These are phyloP conservation scores for Aurifilum marmelostoma DNA, from an alignment of 2,329 filamentous ascomycete genomes.

Conservation along the genomic window DNA sequence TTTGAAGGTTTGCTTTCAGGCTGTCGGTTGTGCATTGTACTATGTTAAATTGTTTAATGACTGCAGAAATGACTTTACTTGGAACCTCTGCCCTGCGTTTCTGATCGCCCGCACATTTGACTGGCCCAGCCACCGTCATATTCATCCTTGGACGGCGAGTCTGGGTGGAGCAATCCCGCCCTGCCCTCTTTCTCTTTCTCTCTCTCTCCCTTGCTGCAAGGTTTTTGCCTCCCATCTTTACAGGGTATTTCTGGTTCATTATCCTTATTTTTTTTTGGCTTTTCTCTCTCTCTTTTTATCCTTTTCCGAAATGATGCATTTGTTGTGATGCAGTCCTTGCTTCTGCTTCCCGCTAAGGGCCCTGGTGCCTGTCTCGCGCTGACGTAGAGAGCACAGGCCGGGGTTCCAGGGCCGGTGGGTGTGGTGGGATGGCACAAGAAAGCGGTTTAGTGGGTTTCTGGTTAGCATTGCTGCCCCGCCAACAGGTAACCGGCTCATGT, in stretches of 20 bases:
- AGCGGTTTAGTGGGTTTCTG: not conserved
- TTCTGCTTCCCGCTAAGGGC: not conserved
- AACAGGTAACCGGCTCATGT: constrained; percentile 5
- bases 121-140: constrained; percentile 19
- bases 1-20: not conserved
- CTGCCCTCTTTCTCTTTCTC: not conserved
- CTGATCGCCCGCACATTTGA: not conserved
- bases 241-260: not conserved
- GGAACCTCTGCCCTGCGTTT: not conserved
- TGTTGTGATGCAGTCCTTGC: not conserved
- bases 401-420: not conserved
- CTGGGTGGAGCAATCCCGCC: constrained; percentile 4
- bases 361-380: not conserved
- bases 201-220: not conserved
- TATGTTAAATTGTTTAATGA: too few species aligned
- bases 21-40: too few species aligned
- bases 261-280: not conserved
- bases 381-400: constrained; percentile 7
- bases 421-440: not conserved
- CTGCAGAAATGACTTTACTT: not conserved
- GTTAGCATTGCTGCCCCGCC: constrained; percentile 16
- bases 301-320: not conserved
- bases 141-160: not conserved
- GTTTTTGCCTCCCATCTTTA: not conserved
- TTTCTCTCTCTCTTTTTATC: not conserved